A percentile compares a stretch with the other conserved stretches of the same genome.
phyloP scores from a whole-genome alignment of 176 grass and related monocot genomes.

The Oryza rufipogon region DNA sequence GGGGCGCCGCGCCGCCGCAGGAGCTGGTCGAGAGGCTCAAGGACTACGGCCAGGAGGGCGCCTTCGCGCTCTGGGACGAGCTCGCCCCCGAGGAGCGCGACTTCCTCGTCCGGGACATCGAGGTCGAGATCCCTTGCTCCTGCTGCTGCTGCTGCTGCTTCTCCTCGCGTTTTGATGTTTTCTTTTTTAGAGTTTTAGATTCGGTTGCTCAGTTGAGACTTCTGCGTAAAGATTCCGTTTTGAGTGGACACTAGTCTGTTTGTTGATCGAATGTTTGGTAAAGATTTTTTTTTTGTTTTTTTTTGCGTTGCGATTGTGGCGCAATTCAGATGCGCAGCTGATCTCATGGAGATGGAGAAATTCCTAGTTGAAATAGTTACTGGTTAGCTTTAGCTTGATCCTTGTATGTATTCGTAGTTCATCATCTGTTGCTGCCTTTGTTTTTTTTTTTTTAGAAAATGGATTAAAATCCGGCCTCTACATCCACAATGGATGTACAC shows the following conservation, averaged over 20 bases:
- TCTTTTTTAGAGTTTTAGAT: background rate
- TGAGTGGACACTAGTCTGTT: background rate
- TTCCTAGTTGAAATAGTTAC: background rate
- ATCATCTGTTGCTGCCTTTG: background rate
- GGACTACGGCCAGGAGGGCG: conserved; percentile 78
- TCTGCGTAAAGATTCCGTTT: conserved; percentile 3
- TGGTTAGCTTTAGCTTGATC: background rate
- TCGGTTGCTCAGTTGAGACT: background rate
- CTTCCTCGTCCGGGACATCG: conserved; percentile 73
- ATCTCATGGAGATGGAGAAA: background rate
- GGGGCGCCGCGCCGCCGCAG: conserved; percentile 72
- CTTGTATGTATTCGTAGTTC: background rate
- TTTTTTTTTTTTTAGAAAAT: background rate
- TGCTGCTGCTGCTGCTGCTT: background rate
- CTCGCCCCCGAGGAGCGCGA: conserved; percentile 79
- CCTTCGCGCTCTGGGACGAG: conserved; percentile 90
- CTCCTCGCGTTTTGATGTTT: background rate
- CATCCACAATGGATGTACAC: too few species aligned
- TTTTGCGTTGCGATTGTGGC: background rate
- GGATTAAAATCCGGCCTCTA: too few species aligned
- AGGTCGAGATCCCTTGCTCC: conserved; percentile 28
- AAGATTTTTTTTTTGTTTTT: background rate
- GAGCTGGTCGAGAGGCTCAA: conserved; percentile 87
- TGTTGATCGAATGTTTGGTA: background rate
- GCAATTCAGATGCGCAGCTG: background rate